Base-by-base conservation (phyloP, 108 stramenopile species). In the Chaetoceros tenuissimus region DNA sequence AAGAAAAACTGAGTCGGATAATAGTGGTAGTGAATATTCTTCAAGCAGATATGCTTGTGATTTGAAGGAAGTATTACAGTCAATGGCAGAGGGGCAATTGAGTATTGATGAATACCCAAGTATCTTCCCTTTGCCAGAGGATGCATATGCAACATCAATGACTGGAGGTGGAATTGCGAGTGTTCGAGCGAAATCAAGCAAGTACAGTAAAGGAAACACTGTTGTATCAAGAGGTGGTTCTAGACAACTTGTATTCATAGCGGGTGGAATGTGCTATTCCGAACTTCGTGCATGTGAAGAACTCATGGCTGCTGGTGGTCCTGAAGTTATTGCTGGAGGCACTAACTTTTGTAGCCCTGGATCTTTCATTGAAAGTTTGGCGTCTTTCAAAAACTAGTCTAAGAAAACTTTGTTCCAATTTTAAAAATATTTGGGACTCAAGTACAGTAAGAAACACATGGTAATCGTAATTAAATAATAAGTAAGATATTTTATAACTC, bases 31-130 rank as follows among this genome's bases (percentile, higher is more conserved):
- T 47, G 89, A 90, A 60, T 92, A 86, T 53, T 67, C 86, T 26
- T 66, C 74, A 8, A 91, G 84, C 60, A 88, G 96, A 13, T 95
- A 95, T 48, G 74, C 69, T 2, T 80, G 85, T 22, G 66, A 74
- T 3, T 48, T 96, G 28, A 91, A 89, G 67, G 71, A 88, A 24
- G 78, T 81, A 48, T 56, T 88, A 43, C 66, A 82, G 0, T n/a
- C 62, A 13, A 64, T 69, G 46, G 45, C 74, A 8, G 61, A 71
- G 18, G 79, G 74, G 0, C 61, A 40, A 22, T 79, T 96, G 19
- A 85, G 84, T 46, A 66, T 89, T 25, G 85, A 94, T 3, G 90
- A 81, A 0, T 95, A 85, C 57, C 94, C 96, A 18, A 90, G 87
- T 62, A 83, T 93, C 16, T 57, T 92, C 51, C 90, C 93, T 3